Evolutionary conservation across 2,329 filamentous ascomycete genomes (phyloP).

Genomic region (Cladosporium oxysporum): DNA sequence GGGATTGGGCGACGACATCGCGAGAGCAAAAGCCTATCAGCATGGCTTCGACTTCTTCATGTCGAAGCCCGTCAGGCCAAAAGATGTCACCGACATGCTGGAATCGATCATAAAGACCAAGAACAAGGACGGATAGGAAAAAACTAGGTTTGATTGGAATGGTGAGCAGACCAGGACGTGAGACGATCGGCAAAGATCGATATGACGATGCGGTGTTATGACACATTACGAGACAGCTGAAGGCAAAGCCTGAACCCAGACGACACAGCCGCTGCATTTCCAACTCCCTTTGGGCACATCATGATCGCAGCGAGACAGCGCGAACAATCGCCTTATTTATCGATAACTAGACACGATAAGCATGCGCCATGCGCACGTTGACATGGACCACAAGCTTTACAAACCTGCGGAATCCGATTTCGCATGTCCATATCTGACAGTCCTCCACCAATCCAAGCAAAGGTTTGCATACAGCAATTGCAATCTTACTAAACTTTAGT

Average conservation of each 20-base stretch:
- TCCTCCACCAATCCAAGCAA: background rate
- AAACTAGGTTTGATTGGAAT: background rate
- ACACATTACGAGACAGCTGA: background rate
- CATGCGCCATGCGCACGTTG: background rate
- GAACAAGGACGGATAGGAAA: background rate
- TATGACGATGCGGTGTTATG: background rate
- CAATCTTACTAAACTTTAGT: background rate
- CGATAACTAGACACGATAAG: background rate
- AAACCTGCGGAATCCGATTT: background rate
- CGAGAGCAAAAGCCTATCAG: constrained; percentile 31
- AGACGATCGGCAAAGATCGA: background rate
- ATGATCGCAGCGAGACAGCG: background rate
- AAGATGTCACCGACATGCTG: constrained; percentile 37
- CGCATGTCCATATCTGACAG: background rate
- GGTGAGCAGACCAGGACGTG: background rate
- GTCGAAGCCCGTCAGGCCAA: constrained; percentile 38
- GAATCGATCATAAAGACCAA: background rate
- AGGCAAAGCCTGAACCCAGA: background rate
- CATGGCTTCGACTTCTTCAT: constrained; percentile 35
- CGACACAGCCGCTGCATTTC: background rate
- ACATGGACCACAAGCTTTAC: background rate
- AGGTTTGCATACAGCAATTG: background rate
- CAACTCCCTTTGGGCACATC: background rate
- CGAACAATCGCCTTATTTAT: background rate
- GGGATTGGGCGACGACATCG: constrained; percentile 24